Percentiles rank a stretch among this genome's conserved stretches.
phyloP scores from a whole-genome alignment of 805 yeast species.

The Saturnispora besseyi region DNA sequence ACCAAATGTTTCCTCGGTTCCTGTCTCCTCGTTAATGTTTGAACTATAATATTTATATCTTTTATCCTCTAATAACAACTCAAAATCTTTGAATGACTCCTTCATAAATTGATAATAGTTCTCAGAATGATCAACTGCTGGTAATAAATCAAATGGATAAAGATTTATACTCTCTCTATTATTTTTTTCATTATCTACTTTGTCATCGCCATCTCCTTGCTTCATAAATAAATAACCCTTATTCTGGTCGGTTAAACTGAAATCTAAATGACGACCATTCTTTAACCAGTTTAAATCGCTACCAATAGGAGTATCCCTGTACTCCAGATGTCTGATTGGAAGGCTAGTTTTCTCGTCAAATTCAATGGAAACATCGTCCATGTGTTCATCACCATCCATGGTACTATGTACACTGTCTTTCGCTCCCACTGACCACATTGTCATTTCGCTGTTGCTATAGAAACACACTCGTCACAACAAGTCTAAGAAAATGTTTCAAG shows the following conservation, averaged over 20 bases:
- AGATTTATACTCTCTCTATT: conserved; percentile 30
- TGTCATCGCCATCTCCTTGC: background rate
- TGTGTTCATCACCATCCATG: background rate
- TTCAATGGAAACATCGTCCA: conserved; percentile 11
- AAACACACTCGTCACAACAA: background rate
- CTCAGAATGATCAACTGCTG: conserved; percentile 32
- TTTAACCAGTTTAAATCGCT: conserved; percentile 26
- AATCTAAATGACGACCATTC: conserved; percentile 32
- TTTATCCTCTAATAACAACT: conserved; percentile 37
- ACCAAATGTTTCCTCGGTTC: conserved; percentile 23
- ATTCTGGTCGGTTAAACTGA: conserved; percentile 17
- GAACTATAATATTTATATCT: conserved; percentile 28
- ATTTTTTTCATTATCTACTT: conserved; percentile 11
- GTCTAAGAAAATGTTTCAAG: background rate
- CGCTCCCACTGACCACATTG: conserved; percentile 1
- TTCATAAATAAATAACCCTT: background rate
- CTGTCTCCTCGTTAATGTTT: conserved; percentile 11
- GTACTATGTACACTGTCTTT: background rate
- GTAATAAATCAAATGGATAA: conserved; percentile 31
- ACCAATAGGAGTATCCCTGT: conserved; percentile 26
- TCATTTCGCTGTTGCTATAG: background rate
- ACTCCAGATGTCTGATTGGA: conserved; percentile 27
- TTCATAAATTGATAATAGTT: conserved; percentile 41
- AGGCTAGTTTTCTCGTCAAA: conserved; percentile 20
- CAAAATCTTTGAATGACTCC: conserved; percentile 43